phyloP scores from a whole-genome alignment of 768 basidiomycete species.

The Termitomyces sp. region DNA sequence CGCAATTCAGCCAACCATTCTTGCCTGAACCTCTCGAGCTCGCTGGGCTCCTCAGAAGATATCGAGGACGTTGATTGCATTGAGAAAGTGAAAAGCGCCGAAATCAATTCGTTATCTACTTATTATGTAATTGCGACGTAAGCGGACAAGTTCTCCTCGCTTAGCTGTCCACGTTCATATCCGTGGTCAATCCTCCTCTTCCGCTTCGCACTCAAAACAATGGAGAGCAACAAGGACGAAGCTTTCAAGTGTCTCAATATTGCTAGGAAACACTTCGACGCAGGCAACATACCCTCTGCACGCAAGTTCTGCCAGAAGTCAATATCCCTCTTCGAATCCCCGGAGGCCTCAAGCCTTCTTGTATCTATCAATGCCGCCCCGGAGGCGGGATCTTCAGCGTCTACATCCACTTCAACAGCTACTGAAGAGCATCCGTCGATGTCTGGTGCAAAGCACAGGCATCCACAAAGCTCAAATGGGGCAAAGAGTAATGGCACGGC shows the following conservation, averaged over 20 bases:
- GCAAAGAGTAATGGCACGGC: slow-evolving; percentile 34
- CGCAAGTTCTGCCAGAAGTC: slow-evolving; percentile 90
- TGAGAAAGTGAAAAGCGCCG: background rate
- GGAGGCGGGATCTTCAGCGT: slow-evolving; percentile 35
- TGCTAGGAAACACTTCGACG: slow-evolving; percentile 67
- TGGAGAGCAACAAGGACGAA: slow-evolving; percentile 92
- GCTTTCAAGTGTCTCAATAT: slow-evolving; percentile 77
- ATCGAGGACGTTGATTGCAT: slow-evolving; percentile 15
- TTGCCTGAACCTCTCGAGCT: slow-evolving; percentile 65
- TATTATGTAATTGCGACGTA: slow-evolving; percentile 10
- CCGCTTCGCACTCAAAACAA: slow-evolving; percentile 16
- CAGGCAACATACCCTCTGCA: slow-evolving; percentile 70
- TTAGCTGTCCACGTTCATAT: slow-evolving; percentile 14
- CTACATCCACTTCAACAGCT: slow-evolving; percentile 33
- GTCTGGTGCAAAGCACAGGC: slow-evolving; percentile 64
- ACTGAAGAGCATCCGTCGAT: slow-evolving; percentile 68
- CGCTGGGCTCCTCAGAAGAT: slow-evolving; percentile 43
- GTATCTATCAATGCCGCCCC: slow-evolving; percentile 57
- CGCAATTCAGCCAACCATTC: slow-evolving; percentile 69
- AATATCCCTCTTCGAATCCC: slow-evolving; percentile 72
- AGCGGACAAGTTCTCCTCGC: slow-evolving; percentile 6
- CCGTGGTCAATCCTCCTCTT: slow-evolving; percentile 6
- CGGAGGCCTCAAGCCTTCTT: slow-evolving; percentile 66
- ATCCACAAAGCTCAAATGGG: slow-evolving; percentile 21
- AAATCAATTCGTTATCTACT: slow-evolving; percentile 2